These are phyloP conservation scores for Calonectria multiphialidica DNA, from an alignment of 2,329 filamentous ascomycete species.

Conservation along the genomic window DNA sequence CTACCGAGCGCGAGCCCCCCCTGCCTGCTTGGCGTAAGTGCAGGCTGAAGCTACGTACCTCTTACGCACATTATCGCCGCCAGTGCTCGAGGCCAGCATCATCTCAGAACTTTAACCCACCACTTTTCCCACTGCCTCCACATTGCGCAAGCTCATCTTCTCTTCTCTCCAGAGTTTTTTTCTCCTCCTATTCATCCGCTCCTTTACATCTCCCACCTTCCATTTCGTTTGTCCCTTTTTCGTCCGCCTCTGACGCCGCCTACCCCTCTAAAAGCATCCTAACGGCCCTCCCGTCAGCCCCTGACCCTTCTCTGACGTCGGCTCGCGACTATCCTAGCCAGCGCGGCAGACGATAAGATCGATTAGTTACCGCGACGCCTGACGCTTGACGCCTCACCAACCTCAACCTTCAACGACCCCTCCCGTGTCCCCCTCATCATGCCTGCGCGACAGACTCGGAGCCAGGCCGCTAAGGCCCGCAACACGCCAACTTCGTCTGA, in stretches of 20 bases:
- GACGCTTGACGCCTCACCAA: constrained; percentile 23
- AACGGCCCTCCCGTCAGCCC: constrained; percentile 35
- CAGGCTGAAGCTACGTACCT: constrained; percentile 13
- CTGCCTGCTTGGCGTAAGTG: constrained; percentile 34
- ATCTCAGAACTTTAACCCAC: constrained; percentile 34
- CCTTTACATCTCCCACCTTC: constrained; percentile 29
- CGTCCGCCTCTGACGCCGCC: neutral
- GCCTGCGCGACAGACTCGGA: constrained; percentile 54
- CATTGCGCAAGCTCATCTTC: constrained; percentile 26
- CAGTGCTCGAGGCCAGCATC: constrained; percentile 16
- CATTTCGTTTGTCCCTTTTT: constrained; percentile 5
- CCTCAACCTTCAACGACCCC: constrained; percentile 23
- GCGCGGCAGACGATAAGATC: constrained; percentile 38
- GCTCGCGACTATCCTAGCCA: constrained; percentile 38
- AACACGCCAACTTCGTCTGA: constrained; percentile 44
- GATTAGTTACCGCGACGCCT: constrained; percentile 32
- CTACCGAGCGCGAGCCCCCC: constrained; percentile 40
- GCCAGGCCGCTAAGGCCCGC: constrained; percentile 52
- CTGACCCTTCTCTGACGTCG: constrained; percentile 39
- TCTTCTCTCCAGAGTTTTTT: constrained; percentile 9
- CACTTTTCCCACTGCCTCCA: constrained; percentile 19
- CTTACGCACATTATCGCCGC: constrained; percentile 7
- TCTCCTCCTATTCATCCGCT: constrained; percentile 42
- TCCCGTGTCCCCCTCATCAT: constrained; percentile 42
- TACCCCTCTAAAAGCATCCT: constrained; percentile 26